Percentiles rank a stretch among this genome's conserved stretches.
Conservation (phyloP, 1,284 basidiomycete species). For the Inonotus hispidus region DNA sequence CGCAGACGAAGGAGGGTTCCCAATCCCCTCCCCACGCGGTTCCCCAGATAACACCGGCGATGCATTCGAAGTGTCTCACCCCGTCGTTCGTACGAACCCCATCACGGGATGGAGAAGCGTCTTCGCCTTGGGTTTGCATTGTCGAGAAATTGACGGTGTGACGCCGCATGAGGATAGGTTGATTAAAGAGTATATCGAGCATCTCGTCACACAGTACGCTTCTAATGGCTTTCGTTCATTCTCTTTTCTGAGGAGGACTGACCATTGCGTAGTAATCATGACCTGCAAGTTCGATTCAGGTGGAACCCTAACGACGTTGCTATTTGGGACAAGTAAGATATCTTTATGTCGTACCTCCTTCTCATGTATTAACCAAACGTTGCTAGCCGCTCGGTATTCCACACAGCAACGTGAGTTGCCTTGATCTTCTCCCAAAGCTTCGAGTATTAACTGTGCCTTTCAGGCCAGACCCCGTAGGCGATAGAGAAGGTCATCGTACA, state of each 20-base stretch:
- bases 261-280: slow-evolving; percentile 29
- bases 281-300: slow-evolving; percentile 41
- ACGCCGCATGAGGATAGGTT: slow-evolving; percentile 11
- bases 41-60: slow-evolving; percentile 40
- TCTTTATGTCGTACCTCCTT: neutral
- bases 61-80: slow-evolving; percentile 33
- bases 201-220: slow-evolving; percentile 20
- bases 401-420: slow-evolving; percentile 16
- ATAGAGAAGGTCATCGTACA: slow-evolving; percentile 10
- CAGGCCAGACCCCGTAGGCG: slow-evolving; percentile 3
- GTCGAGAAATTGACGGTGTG: slow-evolving; percentile 16
- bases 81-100: slow-evolving; percentile 22
- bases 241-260: neutral
- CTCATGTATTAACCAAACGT: neutral
- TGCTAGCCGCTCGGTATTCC: slow-evolving; percentile 17
- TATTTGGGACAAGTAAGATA: slow-evolving; percentile 37
- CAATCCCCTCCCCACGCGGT: slow-evolving; percentile 27
- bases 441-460: neutral
- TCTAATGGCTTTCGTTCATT: neutral
- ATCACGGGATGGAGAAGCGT: slow-evolving; percentile 36
- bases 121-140: slow-evolving; percentile 33
- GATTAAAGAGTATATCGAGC: slow-evolving; percentile 26
- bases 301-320: slow-evolving; percentile 36
- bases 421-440: neutral
- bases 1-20: slow-evolving; percentile 15